Evolutionary conservation across 1,139 yeast genomes (phyloP), one percentile per base, ranked within the genome.

Genomic region (Protomyces inouyei): DNA sequence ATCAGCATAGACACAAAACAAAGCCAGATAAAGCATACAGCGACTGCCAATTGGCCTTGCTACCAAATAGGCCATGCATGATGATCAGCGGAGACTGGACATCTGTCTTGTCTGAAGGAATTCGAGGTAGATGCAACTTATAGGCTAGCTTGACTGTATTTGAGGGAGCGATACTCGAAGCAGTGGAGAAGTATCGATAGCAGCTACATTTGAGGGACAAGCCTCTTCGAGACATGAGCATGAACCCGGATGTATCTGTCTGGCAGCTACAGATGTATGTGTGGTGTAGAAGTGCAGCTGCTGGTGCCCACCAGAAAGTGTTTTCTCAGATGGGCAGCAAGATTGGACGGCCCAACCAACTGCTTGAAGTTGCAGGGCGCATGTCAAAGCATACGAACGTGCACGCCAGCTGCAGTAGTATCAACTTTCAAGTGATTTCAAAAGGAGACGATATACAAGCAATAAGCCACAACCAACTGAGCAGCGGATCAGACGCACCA

Each of bases 11-110:
- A 2, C n/a, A 37, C 55, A 6, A 21, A 21, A 71, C 73, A 70
- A 83, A 83, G 59, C 86, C 21, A 18, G n/a, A n/a, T 3, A 35
- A 3, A 23, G 36, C 53, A 18, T 59, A 90, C 25, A 91, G 88
- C 0, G 91, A 79, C 67, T 96, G 78, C 72, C 88, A 89, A 74
- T 92, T 93, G 25, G 82, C 72, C 71, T 85, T 87, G 64, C 88
- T 85, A 0, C 98, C 98, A 74, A 93, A 90, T 12, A 93, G 76
- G 0, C 98, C 98, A 75, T 93, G 98, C 51, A 92, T 75, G 43
- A 93, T 83, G 43, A 93, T 75, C 16, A 93, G 76, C 1, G 97
- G 96, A 2, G 78, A 63, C 25, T 28, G 28, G 3, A 25, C 35
- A 32, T 43, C 48, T 14, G n/a, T 18, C 16, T 40, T 16, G 5